These are phyloP conservation scores for Mrakia gelida DNA, from an alignment of 768 basidiomycete genomes.

Conservation along the genomic window DNA sequence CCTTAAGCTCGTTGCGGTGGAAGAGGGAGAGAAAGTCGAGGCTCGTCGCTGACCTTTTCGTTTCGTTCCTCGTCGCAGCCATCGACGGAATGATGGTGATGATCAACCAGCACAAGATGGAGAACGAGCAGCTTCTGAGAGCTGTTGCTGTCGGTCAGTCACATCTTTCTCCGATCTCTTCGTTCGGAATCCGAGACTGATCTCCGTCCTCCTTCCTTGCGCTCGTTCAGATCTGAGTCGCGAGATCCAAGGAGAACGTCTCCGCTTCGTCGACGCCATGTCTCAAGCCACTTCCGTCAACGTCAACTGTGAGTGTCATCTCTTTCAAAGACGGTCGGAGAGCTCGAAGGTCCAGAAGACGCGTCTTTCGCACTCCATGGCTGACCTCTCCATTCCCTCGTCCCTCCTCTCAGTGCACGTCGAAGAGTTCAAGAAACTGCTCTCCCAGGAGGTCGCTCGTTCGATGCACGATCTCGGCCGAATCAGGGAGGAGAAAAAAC, in stretches of 20 bases:
- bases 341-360: no score
- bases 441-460: constrained; percentile 65
- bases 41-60: background rate
- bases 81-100: constrained; percentile 44
- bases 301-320: constrained; percentile 51
- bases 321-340: no score
- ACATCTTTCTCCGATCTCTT: background rate
- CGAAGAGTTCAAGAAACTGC: constrained; percentile 77
- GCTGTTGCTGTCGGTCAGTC: constrained; percentile 60
- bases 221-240: constrained; percentile 60
- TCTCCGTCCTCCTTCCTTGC: background rate
- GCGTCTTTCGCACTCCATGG: background rate
- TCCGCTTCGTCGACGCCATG: constrained; percentile 92
- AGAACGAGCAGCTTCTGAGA: constrained; percentile 67
- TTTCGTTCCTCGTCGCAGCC: constrained; percentile 29
- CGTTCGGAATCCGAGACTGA: background rate
- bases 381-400: background rate
- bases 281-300: constrained; percentile 86
- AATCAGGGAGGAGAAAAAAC: constrained; percentile 25
- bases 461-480: constrained; percentile 65
- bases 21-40: background rate
- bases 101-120: constrained; percentile 64
- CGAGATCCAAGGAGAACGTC: constrained; percentile 78
- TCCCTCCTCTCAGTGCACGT: constrained; percentile 53
- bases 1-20: no score